Evolutionary conservation across 192 early-diverging fungal species (phyloP), one percentile per base, ranked within the genome.

Genomic region (Umbelopsis isabellina): DNA sequence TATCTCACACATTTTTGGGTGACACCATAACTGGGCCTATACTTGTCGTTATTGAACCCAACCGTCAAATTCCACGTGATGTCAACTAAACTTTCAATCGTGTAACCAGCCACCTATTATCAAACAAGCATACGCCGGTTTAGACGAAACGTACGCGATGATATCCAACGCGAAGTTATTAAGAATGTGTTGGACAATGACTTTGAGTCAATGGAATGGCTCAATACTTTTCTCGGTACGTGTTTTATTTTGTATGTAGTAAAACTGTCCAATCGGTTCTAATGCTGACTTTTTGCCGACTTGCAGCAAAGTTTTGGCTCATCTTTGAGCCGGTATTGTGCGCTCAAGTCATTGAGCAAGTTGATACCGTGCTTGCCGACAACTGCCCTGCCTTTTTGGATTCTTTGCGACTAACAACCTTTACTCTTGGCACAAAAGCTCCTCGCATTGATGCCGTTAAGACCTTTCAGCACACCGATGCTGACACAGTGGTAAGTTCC

Each of bases 251-350:
- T 33, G 11, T 12, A 4, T 16, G 2, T 27, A 9, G n/a, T 91
- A 70, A 51, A 21, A 25, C 22, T 10, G 70, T 91, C 27, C 74
- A 73, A 7, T 35, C 33, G 11, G 11, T 35, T n/a, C 37, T 30
- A 61, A 16, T 11, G 2, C 13, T 11, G 0, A n/a, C 13, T 61
- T 37, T 33, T 33, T 33, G 9, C 16, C 23, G 20, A 23, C 25
- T 52, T 52, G 22, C 22, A 61, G 55, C 27, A 30, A 80, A 84
- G 37, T 93, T 92, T 77, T 94, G 93, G 93, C 69, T 88, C 18
- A 89, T 87, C 68, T 93, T 87, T 70, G 93, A 94, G 79, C 92
- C 92, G n/a, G 85, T 83, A 12, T 79, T 94, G 49, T 85, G 86
- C 53, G 87, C 82, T 46, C 84, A 82, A 47, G 85, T 93, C 20